Conservation (phyloP, 495 filamentous ascomycete species). For the Penicillium subrubescens region DNA sequence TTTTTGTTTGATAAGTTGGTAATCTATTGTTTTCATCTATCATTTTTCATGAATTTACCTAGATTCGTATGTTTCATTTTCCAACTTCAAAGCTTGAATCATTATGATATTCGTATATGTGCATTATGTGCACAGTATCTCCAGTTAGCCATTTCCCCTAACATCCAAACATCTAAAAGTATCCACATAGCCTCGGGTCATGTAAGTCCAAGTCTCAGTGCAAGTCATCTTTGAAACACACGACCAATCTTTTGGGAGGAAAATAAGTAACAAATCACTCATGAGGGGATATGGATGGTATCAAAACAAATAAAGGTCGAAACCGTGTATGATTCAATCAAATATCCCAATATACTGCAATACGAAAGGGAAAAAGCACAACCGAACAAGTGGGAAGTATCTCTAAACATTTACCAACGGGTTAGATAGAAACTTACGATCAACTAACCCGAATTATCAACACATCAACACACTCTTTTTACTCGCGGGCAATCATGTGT, state of each 20-base stretch:
- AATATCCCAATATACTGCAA: constrained; percentile 14
- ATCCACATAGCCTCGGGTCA: not conserved
- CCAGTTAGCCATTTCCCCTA: not conserved
- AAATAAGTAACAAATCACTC: constrained; percentile 13
- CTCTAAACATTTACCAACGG: constrained; percentile 10
- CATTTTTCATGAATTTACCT: too few species aligned
- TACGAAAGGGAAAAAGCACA: constrained; percentile 1
- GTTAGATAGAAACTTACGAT: constrained; percentile 13
- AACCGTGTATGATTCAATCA: constrained; percentile 19
- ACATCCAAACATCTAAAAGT: not conserved
- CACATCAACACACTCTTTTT: constrained; percentile 7
- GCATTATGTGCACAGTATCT: not conserved
- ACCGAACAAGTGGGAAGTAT: not conserved
- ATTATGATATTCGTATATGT: not conserved
- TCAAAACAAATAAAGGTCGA: constrained; percentile 4
- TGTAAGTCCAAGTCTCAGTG: not conserved
- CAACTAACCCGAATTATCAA: constrained; percentile 2
- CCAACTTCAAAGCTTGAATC: not conserved
- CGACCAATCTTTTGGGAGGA: constrained; percentile 7
- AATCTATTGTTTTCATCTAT: too few species aligned
- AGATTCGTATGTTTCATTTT: too few species aligned
- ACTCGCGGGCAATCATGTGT: constrained; percentile 61
- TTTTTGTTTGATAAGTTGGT: not conserved
- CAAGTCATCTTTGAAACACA: not conserved
- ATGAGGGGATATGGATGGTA: not conserved